A percentile compares a stretch with the other conserved stretches of the same genome.
These are phyloP conservation scores for Chlorella sp. DNA, from an alignment of 139 green algal genomes.

Conservation along the genomic window DNA sequence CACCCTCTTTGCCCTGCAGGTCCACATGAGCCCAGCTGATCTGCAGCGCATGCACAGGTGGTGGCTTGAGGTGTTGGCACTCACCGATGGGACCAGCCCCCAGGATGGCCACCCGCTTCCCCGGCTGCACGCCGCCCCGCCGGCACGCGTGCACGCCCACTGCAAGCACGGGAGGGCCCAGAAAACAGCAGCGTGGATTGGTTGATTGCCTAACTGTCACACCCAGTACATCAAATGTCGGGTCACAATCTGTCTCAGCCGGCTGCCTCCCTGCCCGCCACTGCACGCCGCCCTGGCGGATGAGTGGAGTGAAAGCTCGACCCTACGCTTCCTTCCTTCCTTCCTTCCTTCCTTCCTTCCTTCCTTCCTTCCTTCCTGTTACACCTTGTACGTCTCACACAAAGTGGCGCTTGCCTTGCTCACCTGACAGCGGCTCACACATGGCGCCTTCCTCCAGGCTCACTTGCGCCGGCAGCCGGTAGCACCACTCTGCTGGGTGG, in stretches of 20 bases:
- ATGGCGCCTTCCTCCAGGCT: slow-evolving; percentile 68
- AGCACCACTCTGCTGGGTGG: slow-evolving; percentile 70
- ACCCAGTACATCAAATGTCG: not conserved
- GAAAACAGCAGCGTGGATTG: not conserved
- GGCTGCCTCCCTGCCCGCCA: not conserved
- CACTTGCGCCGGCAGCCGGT: slow-evolving; percentile 56
- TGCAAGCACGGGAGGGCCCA: not conserved
- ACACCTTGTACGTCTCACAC: no score
- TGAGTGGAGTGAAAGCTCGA: no score
- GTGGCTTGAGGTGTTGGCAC: not conserved
- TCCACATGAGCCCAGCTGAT: not conserved
- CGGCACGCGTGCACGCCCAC: slow-evolving; percentile 66
- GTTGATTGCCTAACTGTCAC: no score
- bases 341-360: no score
- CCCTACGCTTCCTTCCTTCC: no score
- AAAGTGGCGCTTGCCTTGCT: no score
- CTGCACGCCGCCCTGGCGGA: not conserved
- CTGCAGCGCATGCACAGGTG: not conserved
- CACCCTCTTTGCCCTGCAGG: not conserved
- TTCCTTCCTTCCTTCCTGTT: no score
- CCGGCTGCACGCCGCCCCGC: slow-evolving; percentile 45
- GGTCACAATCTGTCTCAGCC: not conserved
- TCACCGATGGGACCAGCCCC: slow-evolving; percentile 68
- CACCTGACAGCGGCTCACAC: slow-evolving; percentile 64
- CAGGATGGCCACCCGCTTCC: slow-evolving; percentile 61